Percentiles rank a stretch among this genome's conserved stretches.
Conservation (phyloP, 257 asterid genomes). For the Jaltomata sinuosa region DNA sequence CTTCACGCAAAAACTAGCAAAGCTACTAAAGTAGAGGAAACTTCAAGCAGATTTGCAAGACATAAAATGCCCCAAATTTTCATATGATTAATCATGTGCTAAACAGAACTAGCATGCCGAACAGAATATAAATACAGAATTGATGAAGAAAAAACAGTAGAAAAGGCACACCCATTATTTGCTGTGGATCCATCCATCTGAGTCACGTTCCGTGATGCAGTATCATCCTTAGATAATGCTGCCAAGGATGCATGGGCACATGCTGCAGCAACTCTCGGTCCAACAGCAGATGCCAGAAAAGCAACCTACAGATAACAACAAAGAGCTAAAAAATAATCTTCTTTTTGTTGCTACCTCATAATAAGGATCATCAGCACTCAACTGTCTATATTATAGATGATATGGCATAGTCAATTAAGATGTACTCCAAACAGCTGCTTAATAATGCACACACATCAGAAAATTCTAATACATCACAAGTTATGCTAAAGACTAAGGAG, state of each 20-base stretch:
- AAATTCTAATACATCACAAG: background rate
- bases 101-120: background rate
- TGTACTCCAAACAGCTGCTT: background rate
- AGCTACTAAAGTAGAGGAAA: background rate
- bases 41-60: background rate
- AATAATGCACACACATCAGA: background rate
- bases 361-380: background rate
- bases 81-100: background rate
- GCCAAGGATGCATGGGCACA: conserved; percentile 91
- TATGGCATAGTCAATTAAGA: background rate
- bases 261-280: conserved; percentile 98
- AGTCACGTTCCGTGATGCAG: conserved; percentile 6
- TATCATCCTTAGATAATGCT: conserved; percentile 48
- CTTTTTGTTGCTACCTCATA: background rate
- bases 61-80: background rate
- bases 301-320: conserved; percentile 58
- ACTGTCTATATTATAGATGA: background rate
- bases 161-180: conserved; percentile 9
- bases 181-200: conserved; percentile 28
- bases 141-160: background rate
- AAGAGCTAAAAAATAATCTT: background rate
- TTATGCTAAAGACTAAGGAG: background rate
- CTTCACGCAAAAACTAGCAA: background rate
- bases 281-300: conserved; percentile 83
- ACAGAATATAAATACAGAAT: background rate